These are phyloP conservation scores for Sequoia sempervirens DNA, from an alignment of 75 land plant species.

Conservation along the genomic window DNA sequence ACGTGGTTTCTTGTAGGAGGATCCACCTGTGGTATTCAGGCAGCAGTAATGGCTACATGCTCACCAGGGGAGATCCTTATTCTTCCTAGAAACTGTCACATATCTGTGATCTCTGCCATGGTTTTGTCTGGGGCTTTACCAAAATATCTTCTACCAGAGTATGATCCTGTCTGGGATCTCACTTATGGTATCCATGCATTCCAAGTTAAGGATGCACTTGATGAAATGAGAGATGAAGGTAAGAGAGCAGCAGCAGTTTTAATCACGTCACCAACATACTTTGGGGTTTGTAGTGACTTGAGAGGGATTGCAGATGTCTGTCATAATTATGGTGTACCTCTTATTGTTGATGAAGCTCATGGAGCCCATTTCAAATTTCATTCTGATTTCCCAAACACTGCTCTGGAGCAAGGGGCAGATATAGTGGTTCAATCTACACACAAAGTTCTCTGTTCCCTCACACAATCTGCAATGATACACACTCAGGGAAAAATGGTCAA, in stretches of 20 bases:
- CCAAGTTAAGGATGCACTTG: conserved; percentile 62
- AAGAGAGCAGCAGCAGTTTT: conserved; percentile 67
- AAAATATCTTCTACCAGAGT: conserved; percentile 60
- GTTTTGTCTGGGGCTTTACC: conserved; percentile 77
- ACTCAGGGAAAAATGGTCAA: conserved; percentile 53
- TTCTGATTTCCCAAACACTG: conserved; percentile 58
- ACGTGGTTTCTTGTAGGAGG: conserved; percentile 94
- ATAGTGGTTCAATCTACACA: conserved; percentile 87
- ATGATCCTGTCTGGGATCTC: conserved; percentile 63
- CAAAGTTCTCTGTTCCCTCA: conserved; percentile 83
- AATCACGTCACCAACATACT: conserved; percentile 85
- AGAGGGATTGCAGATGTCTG: conserved; percentile 49
- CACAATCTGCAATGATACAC: conserved; percentile 96
- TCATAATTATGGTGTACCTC: conserved; percentile 56
- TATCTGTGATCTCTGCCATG: conserved; percentile 77
- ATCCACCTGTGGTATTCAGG: conserved; percentile 86
- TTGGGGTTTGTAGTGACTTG: conserved; percentile 78
- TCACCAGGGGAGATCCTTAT: conserved; percentile 66
- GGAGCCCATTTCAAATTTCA: conserved; percentile 93
- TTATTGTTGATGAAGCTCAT: conserved; percentile 94
- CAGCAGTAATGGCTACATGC: conserved; percentile 90
- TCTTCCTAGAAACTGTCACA: conserved; percentile 78
- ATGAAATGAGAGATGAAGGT: conserved; percentile 46
- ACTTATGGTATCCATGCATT: conserved; percentile 45
- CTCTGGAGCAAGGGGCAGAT: conserved; percentile 89